Base-by-base conservation (phyloP, 345 rosid genomes). In the Trapa incisa region DNA sequence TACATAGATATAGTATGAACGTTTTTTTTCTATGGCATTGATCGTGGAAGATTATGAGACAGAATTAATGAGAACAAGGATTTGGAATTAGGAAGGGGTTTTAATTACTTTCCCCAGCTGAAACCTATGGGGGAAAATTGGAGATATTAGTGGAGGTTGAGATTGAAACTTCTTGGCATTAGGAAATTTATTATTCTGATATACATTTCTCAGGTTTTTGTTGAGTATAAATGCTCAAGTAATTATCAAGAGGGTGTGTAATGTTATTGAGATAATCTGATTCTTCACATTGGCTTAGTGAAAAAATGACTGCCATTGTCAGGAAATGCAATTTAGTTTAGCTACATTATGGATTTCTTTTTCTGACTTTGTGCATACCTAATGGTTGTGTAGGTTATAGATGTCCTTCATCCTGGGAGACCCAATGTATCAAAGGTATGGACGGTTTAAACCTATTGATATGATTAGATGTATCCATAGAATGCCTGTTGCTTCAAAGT, bases 331-430 rank as follows among this genome's bases (percentile, higher is more conserved):
- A 1, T 22, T 1, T 2, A n/a, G 22, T 54, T 54, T n/a, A 54
- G 29, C 29, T 47, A 15, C n/a, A 32, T 32, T 53, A 5, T 45
- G 58, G 4, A 53, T 2, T 10, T 53, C 33, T 15, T 53, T 0
- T 17, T 65, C 17, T 37, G 50, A 52, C 14, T 64, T 4, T 5
- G 4, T 67, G 14, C 11, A 10, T 56, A 22, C 17, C 11, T 15
- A 43, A 35, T 47, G 9, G 62, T 8, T 15, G 50, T 22, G 69
- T 83, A 93, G 98, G 79, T 93, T n/a, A 87, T 93, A 65, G 98
- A 93, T 82, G 98, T 90, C 71, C 88, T 93, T 70, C 98, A 93
- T 77, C 98, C 98, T 0, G 96, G 98, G 9, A 82, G 94, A 58
- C 76, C 98, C 68, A 93, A 93, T 86, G 98, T 93, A 48, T 83